A percentile compares a stretch with the other conserved stretches of the same genome.
These are phyloP conservation scores for Boletus subcaerulescens DNA, from an alignment of 768 basidiomycete genomes.

Conservation along the genomic window DNA sequence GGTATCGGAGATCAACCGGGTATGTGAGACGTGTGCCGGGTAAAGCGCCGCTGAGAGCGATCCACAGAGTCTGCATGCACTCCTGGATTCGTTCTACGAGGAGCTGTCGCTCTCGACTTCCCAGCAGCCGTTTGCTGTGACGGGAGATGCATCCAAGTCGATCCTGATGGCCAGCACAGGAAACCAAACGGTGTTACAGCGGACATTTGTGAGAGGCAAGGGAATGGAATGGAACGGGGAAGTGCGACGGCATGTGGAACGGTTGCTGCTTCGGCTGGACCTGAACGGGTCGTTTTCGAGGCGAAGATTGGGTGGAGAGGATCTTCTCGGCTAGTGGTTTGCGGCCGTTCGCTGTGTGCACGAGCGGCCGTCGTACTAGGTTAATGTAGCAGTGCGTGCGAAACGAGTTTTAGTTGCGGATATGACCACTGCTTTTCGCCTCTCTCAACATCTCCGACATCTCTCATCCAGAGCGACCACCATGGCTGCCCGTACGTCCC, in stretches of 20 bases:
- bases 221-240: slow-evolving; percentile 60
- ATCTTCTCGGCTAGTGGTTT: background rate
- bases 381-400: background rate
- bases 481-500: slow-evolving; percentile 38
- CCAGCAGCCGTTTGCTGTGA: slow-evolving; percentile 62
- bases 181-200: slow-evolving; percentile 44
- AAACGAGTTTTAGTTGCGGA: slow-evolving; percentile 6
- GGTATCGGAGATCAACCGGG: slow-evolving; percentile 79
- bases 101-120: slow-evolving; percentile 74
- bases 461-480: slow-evolving; percentile 44
- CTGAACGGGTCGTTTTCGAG: slow-evolving; percentile 77
- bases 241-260: slow-evolving; percentile 77
- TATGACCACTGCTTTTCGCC: slow-evolving; percentile 37
- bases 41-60: background rate
- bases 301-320: slow-evolving; percentile 25
- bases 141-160: slow-evolving; percentile 72
- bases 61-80: slow-evolving; percentile 60
- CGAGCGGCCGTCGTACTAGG: too few species aligned
- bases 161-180: slow-evolving; percentile 55
- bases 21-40: slow-evolving; percentile 24
- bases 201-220: slow-evolving; percentile 50
- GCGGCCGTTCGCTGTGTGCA: too few species aligned
- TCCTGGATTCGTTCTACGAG: slow-evolving; percentile 77
- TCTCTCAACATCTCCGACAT: slow-evolving; percentile 62
- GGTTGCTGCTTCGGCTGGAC: slow-evolving; percentile 77